These are phyloP conservation scores for Wickerhamomyces sp. DNA, from an alignment of 1,139 yeast species.

Conservation along the genomic window DNA sequence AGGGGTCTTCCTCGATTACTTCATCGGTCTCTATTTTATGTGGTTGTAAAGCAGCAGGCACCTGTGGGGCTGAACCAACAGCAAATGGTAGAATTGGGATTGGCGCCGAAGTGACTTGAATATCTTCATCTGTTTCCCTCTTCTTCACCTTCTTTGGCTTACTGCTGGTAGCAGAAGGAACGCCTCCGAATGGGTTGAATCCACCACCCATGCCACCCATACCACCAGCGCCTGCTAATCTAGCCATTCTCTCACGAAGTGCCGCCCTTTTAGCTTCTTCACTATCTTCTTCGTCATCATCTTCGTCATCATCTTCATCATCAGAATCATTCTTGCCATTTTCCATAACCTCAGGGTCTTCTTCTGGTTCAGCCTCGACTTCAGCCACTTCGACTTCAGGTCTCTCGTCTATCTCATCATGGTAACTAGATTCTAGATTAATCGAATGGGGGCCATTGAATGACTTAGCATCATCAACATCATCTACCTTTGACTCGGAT, in stretches of 20 bases:
- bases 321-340: conserved; percentile 31
- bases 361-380: conserved; percentile 8
- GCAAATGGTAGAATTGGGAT: conserved; percentile 53
- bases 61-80: conserved; percentile 28
- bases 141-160: conserved; percentile 27
- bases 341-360: not conserved
- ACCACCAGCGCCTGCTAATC: conserved; percentile 76
- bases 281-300: conserved; percentile 52
- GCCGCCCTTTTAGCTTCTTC: conserved; percentile 79
- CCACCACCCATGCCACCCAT: conserved; percentile 75
- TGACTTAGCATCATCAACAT: not conserved
- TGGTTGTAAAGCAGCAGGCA: conserved; percentile 23
- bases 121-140: conserved; percentile 9
- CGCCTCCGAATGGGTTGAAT: conserved; percentile 48
- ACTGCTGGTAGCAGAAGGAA: conserved; percentile 29
- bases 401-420: conserved; percentile 7
- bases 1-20: conserved; percentile 10
- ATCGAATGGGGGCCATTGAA: too few species aligned
- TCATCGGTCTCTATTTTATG: conserved; percentile 5
- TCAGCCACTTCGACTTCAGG: not conserved
- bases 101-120: conserved; percentile 29
- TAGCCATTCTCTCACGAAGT: conserved; percentile 92
- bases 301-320: conserved; percentile 36
- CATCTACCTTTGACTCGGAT: not conserved
- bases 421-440: too few species aligned